Evolutionary conservation across 1,284 basidiomycete genomes (phyloP).

Genomic region (Butyriboletus appendiculatus): DNA sequence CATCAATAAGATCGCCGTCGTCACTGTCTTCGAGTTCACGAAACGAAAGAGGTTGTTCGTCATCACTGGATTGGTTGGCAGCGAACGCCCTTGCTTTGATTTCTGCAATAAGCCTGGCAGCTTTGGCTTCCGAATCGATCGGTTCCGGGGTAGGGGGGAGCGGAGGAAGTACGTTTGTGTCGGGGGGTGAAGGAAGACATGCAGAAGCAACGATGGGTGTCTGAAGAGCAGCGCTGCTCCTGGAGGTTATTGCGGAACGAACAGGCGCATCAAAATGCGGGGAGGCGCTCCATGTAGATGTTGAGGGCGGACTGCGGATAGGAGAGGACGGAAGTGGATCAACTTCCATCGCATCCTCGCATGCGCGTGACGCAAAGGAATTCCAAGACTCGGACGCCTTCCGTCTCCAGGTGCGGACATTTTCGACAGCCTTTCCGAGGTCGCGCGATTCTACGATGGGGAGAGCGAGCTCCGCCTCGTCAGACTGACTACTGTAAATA

Average conservation of each 20-base stretch:
- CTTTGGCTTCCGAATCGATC: constrained; percentile 49
- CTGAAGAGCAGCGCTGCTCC: constrained; percentile 1
- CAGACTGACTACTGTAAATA: constrained; percentile 69
- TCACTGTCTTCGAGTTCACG: constrained; percentile 51
- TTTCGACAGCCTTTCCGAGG: constrained; percentile 37
- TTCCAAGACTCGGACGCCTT: constrained; percentile 22
- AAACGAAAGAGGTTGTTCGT: constrained; percentile 41
- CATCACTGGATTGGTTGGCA: constrained; percentile 43
- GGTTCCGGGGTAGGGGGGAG: constrained; percentile 43
- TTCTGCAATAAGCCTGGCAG: constrained; percentile 58
- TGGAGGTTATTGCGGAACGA: neutral
- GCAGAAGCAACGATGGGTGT: constrained; percentile 19
- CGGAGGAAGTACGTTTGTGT: constrained; percentile 23
- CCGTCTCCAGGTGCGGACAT: constrained; percentile 45
- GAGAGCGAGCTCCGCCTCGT: constrained; percentile 56
- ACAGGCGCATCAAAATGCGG: neutral
- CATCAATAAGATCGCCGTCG: constrained; percentile 42
- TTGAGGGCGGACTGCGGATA: neutral
- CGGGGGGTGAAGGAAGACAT: constrained; percentile 41
- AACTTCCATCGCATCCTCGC: constrained; percentile 30
- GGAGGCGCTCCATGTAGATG: neutral
- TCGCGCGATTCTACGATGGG: constrained; percentile 28
- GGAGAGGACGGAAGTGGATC: constrained; percentile 19
- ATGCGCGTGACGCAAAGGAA: neutral
- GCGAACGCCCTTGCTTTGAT: constrained; percentile 59